These are phyloP conservation scores for Rhynchospora breviuscula DNA, from an alignment of 176 grass and related monocot genomes.

Conservation along the genomic window DNA sequence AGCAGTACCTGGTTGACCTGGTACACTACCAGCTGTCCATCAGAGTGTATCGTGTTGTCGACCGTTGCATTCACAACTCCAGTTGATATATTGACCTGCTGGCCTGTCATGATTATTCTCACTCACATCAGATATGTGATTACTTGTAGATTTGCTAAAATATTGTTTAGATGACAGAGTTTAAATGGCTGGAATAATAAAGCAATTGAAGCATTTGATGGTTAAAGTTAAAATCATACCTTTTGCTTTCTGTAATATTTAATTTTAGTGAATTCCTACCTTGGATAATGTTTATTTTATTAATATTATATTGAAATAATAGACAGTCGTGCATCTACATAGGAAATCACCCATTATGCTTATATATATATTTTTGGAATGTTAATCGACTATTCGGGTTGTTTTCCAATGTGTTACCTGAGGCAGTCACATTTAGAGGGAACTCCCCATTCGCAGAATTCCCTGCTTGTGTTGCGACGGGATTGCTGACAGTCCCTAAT, in stretches of 20 bases:
- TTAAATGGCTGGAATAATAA: neutral
- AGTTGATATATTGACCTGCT: conserved; percentile 78
- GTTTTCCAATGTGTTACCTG: conserved; percentile 11
- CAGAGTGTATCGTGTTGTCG: conserved; percentile 50
- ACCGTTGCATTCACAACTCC: conserved; percentile 72
- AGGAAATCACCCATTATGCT: neutral
- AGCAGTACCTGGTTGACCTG: conserved; percentile 74
- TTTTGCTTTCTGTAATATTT: neutral
- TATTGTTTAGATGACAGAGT: neutral
- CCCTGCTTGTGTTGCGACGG: conserved; percentile 78
- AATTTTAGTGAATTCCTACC: neutral
- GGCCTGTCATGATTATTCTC: conserved; percentile 14
- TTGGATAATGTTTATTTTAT: neutral
- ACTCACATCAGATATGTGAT: neutral
- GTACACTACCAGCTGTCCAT: conserved; percentile 60
- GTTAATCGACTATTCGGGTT: neutral
- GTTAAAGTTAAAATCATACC: neutral
- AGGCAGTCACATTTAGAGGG: conserved; percentile 68
- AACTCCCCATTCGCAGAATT: conserved; percentile 43
- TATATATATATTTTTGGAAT: neutral
- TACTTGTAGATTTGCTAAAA: neutral
- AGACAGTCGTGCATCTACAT: neutral
- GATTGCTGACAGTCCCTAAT: conserved; percentile 92
- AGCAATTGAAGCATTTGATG: neutral
- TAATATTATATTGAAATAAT: neutral